Evolutionary conservation across 768 basidiomycete genomes (phyloP), one percentile per base, ranked within the genome.

Genomic region (Polyporus arcularius): DNA sequence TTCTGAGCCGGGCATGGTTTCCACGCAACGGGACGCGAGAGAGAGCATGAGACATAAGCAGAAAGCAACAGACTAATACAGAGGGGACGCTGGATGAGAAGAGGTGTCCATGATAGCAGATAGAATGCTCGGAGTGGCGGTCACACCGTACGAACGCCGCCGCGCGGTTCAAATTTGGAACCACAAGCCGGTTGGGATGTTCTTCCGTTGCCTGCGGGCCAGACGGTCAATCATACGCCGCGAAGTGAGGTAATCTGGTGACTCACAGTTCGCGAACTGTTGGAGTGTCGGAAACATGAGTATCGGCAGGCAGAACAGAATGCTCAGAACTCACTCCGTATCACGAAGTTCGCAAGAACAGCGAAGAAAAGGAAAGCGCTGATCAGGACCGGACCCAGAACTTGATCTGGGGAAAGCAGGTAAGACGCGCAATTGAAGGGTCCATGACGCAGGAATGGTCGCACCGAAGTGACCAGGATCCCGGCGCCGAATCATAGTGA

Each of bases 381-480:
- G 51, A 99, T 85, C 35, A 95, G 59, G 26, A 98, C 70, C 0
- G 97, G 97, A 1, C 96, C 97, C 3, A 81, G 71, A 8, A 95
- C 82, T 52, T 87, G 83, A 68, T 97, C 96, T 96, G 63, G 10
- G 47, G 16, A 16, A 18, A 40, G 14, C 41, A 30, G 6, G 47
- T 43, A 12, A 31, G 31, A 32, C 10, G 16, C 10, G 4, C 38
- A 30, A 16, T 38, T 18, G 48, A 18, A 18, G 9, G 14, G 39
- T 67, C 28, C 51, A 9, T 39, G 51, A 18, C 40, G 28, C 15
- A 12, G 21, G 15, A 49, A 16, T 31, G 21, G 15, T 62, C 66
- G 47, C 57, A 97, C 95, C 95, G 65, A 97, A 97, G 68, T 90
- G 86, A 0, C 92, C 90, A 30, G 94, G 89, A 74, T 94, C 91